phyloP scores from a whole-genome alignment of 1,139 yeast genomes.

The Yamadazyma blattariae region DNA sequence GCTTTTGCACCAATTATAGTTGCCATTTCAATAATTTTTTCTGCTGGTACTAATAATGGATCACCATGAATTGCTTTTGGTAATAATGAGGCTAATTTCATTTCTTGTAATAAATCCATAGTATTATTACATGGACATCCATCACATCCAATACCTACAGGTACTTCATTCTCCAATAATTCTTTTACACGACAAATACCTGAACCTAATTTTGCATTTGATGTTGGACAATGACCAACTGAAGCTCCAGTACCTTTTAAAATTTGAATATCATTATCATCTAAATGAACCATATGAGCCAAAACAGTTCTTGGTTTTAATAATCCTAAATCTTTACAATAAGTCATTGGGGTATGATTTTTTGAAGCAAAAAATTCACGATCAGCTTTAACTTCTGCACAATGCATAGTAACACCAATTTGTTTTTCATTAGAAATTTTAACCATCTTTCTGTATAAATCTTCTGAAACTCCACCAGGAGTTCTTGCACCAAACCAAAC shows the following conservation, averaged over 20 bases:
- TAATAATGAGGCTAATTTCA: constrained; percentile 22
- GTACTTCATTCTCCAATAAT: constrained; percentile 17
- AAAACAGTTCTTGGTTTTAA: constrained; percentile 19
- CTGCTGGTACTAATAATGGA: constrained; percentile 20
- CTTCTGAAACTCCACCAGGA: constrained; percentile 14
- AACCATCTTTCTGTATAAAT: constrained; percentile 13
- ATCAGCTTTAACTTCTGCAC: constrained; percentile 20
- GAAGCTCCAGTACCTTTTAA: constrained; percentile 19
- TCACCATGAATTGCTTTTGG: constrained; percentile 21
- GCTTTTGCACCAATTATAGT: constrained; percentile 18
- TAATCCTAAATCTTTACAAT: constrained; percentile 16
- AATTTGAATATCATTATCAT: constrained; percentile 20
- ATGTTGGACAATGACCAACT: constrained; percentile 25
- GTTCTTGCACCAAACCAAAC: constrained; percentile 20
- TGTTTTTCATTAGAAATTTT: constrained; percentile 15
- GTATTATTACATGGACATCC: constrained; percentile 21
- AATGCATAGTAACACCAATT: constrained; percentile 21
- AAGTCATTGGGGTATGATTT: constrained; percentile 19
- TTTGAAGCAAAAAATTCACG: constrained; percentile 18
- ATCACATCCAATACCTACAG: constrained; percentile 23
- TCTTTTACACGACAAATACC: constrained; percentile 22
- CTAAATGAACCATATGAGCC: constrained; percentile 21
- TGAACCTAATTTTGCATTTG: constrained; percentile 23
- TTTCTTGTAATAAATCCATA: constrained; percentile 20
- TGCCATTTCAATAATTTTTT: constrained; percentile 19